Evolutionary conservation across 805 yeast species (phyloP).

Genomic region (Komagataella phaffii): DNA sequence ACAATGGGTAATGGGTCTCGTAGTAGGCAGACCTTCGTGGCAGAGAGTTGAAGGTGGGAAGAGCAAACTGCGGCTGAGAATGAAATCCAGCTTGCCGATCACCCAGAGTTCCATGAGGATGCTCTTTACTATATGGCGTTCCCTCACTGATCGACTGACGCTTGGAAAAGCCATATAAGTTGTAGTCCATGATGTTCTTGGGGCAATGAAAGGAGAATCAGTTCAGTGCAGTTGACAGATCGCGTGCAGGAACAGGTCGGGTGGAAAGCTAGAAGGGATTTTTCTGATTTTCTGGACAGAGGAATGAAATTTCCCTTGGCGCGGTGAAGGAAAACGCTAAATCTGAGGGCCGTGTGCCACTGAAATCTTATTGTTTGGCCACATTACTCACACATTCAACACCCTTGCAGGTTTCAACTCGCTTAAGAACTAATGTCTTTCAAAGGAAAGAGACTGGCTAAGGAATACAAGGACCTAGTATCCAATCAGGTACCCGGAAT

Average conservation of each 20-base stretch:
- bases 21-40: slow-evolving; percentile 23
- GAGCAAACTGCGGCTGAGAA: slow-evolving; percentile 11
- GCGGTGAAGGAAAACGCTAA: not conserved
- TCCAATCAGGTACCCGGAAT: not conserved
- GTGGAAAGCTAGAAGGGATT: not conserved
- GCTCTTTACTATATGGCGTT: not conserved
- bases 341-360: not conserved
- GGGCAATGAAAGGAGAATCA: not conserved
- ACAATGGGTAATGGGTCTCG: slow-evolving; percentile 36
- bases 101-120: slow-evolving; percentile 1
- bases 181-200: slow-evolving; percentile 2
- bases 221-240: not conserved
- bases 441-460: not conserved
- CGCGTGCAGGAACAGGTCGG: not conserved
- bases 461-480: not conserved
- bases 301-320: not conserved
- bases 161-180: slow-evolving; percentile 3
- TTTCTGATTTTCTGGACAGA: not conserved
- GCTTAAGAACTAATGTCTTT: not conserved
- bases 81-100: slow-evolving; percentile 4
- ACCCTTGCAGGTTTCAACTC: not conserved
- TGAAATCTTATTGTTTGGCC: not conserved
- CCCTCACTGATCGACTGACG: not conserved
- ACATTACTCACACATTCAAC: not conserved
- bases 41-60: not conserved